Percentiles rank a stretch among this genome's conserved stretches.
Conservation (phyloP, 352 stramenopile genomes). For the Phytophthora foliorum region DNA sequence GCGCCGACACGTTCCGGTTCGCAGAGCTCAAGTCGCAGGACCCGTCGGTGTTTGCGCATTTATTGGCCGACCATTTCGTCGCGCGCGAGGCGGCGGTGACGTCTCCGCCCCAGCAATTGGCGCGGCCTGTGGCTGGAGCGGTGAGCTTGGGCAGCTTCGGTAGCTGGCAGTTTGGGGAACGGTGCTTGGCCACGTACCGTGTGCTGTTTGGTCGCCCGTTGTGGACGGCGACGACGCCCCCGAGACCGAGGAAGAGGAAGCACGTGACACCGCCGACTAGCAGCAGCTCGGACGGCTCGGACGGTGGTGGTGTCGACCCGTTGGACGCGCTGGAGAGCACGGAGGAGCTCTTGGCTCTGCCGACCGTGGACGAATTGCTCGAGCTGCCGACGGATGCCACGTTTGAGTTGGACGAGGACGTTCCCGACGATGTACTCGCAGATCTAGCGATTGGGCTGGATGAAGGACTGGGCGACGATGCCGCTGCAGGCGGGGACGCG, state of each 20-base stretch:
- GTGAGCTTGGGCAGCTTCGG: constrained; percentile 35
- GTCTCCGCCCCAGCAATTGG: constrained; percentile 9
- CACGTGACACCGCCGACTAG: constrained; percentile 30
- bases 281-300: constrained; percentile 28
- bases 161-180: constrained; percentile 38
- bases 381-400: constrained; percentile 35
- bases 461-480: constrained; percentile 13
- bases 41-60: constrained; percentile 30
- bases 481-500: constrained; percentile 8
- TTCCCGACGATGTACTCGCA: constrained; percentile 29
- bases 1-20: constrained; percentile 14
- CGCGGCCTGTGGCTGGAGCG: constrained; percentile 29
- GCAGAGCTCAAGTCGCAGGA: constrained; percentile 30
- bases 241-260: constrained; percentile 32
- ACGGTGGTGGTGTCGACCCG: constrained; percentile 18
- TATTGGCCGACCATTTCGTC: constrained; percentile 42
- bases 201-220: constrained; percentile 55
- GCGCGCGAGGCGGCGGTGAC: constrained; percentile 15
- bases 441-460: constrained; percentile 27
- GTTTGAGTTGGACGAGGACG: constrained; percentile 19
- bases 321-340: neutral
- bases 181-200: constrained; percentile 56
- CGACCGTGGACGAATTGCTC: constrained; percentile 33
- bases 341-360: constrained; percentile 24
- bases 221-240: constrained; percentile 7